Percentiles rank a stretch among this genome's conserved stretches.
Conservation (phyloP, 208 protist genomes). For the Trypanosoma congolense region DNA sequence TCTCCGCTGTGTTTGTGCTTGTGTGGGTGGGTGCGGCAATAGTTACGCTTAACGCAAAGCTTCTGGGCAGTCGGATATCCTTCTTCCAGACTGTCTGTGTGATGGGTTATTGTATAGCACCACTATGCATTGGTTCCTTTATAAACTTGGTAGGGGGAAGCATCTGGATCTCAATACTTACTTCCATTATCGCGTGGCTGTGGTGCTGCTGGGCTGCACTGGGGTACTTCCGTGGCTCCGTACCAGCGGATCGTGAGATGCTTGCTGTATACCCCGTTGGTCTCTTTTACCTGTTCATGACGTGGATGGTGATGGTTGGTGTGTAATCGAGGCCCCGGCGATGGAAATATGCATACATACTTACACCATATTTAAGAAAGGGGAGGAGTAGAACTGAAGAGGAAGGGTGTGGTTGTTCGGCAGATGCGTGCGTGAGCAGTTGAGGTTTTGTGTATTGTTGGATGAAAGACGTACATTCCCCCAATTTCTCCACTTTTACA, state of each 20-base stretch:
- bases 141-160: conserved; percentile 27
- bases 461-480: too few species aligned
- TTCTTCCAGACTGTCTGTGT: conserved; percentile 94
- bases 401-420: too few species aligned
- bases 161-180: conserved; percentile 46
- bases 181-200: conserved; percentile 50
- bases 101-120: conserved; percentile 92
- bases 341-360: too few species aligned
- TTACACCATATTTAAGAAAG: too few species aligned
- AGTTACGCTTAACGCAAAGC: conserved; percentile 89
- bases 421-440: too few species aligned
- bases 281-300: conserved; percentile 90
- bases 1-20: conserved; percentile 87
- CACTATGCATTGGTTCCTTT: conserved; percentile 62
- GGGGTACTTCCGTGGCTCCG: conserved; percentile 77
- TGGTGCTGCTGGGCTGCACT: conserved; percentile 88
- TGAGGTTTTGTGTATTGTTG: too few species aligned
- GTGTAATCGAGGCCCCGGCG: too few species aligned
- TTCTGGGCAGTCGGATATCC: conserved; percentile 87
- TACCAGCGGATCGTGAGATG: conserved; percentile 38
- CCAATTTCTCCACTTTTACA: too few species aligned
- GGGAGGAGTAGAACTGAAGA: conserved; percentile 1
- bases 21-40: conserved; percentile 83
- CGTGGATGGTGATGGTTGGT: conserved; percentile 81
- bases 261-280: conserved; percentile 89